phyloP scores from a whole-genome alignment of 2,329 filamentous ascomycete genomes.

The Alternaria sp. region DNA sequence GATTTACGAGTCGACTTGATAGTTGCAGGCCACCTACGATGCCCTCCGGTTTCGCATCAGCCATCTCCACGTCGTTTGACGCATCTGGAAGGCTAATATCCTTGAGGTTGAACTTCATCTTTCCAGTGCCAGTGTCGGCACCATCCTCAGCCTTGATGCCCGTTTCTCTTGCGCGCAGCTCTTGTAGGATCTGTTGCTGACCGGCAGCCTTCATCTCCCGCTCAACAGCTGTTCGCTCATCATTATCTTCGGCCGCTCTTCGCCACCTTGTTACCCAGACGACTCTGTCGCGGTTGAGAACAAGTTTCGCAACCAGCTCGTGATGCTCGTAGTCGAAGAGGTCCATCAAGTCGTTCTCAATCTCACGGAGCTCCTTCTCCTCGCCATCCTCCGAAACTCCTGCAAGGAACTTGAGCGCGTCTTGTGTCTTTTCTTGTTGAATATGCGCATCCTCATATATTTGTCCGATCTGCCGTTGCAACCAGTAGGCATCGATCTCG shows the following conservation, averaged over 20 bases:
- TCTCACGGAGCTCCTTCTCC: constrained; percentile 86
- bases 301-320: constrained; percentile 87
- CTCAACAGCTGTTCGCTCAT: constrained; percentile 78
- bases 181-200: constrained; percentile 83
- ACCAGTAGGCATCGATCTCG: constrained; percentile 96
- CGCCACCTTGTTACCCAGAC: constrained; percentile 94
- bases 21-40: constrained; percentile 86
- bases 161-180: constrained; percentile 77
- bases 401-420: constrained; percentile 82
- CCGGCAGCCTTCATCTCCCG: constrained; percentile 92
- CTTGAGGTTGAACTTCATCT: constrained; percentile 85
- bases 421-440: constrained; percentile 89
- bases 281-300: constrained; percentile 90
- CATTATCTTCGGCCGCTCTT: constrained; percentile 78
- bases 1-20: constrained; percentile 85
- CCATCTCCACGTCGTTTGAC: constrained; percentile 59
- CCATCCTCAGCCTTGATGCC: constrained; percentile 63
- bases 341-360: constrained; percentile 98
- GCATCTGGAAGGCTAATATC: constrained; percentile 78
- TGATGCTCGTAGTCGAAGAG: constrained; percentile 97
- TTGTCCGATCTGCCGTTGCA: constrained; percentile 88
- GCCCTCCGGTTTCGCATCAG: constrained; percentile 54
- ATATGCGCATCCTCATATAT: constrained; percentile 91
- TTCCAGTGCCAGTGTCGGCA: constrained; percentile 70
- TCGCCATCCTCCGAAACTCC: constrained; percentile 78